Percentiles rank a stretch among this genome's conserved stretches.
These are phyloP conservation scores for Skeletonema marinoi DNA, from an alignment of 108 stramenopile genomes.

Conservation along the genomic window DNA sequence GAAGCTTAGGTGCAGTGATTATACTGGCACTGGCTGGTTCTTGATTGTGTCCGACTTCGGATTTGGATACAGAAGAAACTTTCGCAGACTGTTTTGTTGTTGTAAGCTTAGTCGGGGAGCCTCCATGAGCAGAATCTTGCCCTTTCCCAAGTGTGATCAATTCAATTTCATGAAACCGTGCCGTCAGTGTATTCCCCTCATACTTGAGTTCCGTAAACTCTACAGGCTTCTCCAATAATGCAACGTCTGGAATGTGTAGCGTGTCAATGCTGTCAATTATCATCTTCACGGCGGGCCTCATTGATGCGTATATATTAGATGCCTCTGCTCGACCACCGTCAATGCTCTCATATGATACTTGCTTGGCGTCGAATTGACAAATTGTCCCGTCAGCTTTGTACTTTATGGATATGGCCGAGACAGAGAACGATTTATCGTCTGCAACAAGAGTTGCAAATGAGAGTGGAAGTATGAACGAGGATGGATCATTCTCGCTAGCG, in stretches of 20 bases:
- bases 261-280: conserved; percentile 20
- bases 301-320: conserved; percentile 6
- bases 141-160: conserved; percentile 14
- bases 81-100: neutral
- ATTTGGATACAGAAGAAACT: neutral
- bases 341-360: conserved; percentile 17
- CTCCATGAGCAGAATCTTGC: conserved; percentile 8
- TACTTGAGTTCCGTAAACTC: conserved; percentile 15
- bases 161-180: conserved; percentile 20
- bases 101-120: neutral
- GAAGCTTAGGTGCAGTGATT: conserved; percentile 10
- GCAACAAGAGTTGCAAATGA: conserved; percentile 30
- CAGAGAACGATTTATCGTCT: conserved; percentile 16
- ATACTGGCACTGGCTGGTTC: neutral
- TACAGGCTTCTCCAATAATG: conserved; percentile 22
- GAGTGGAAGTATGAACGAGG: conserved; percentile 39
- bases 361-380: conserved; percentile 8
- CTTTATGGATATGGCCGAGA: neutral
- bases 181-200: conserved; percentile 22
- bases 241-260: conserved; percentile 19
- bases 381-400: conserved; percentile 38
- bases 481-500: conserved; percentile 10
- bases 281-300: conserved; percentile 21
- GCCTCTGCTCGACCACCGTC: conserved; percentile 17
- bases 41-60: neutral